Conservation (phyloP, 1,139 yeast species). For the Entelexis sorbosivorans region DNA sequence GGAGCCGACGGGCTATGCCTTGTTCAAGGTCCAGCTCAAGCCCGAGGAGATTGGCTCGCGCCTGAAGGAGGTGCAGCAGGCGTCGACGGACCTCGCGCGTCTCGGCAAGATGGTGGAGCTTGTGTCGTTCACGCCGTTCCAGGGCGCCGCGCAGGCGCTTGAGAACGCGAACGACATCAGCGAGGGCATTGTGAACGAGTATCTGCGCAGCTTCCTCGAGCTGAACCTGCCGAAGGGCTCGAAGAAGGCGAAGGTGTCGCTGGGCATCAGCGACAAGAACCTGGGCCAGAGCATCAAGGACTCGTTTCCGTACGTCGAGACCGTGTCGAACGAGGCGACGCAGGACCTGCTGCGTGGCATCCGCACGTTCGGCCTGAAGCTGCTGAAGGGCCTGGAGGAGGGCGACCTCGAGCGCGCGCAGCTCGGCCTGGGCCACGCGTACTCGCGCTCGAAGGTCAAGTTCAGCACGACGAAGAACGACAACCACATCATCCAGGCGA, state of each 20-base stretch:
- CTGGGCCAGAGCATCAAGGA: constrained; percentile 96
- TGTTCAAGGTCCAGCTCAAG: constrained; percentile 85
- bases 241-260: constrained; percentile 45
- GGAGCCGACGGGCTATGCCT: constrained; percentile 97
- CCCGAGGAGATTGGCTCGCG: constrained; percentile 91
- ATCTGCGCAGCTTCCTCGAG: constrained; percentile 79
- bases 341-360: constrained; percentile 94
- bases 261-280: constrained; percentile 91
- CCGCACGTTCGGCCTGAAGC: constrained; percentile 79
- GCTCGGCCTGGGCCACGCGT: constrained; percentile 97
- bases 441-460: constrained; percentile 97
- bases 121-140: constrained; percentile 94
- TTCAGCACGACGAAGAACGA: constrained; percentile 97
- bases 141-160: constrained; percentile 97
- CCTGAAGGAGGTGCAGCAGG: constrained; percentile 87
- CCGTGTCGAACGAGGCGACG: constrained; percentile 79
- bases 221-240: constrained; percentile 80
- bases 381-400: constrained; percentile 81
- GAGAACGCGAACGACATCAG: constrained; percentile 97
- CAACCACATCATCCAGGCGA: constrained; percentile 96
- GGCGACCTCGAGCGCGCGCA: constrained; percentile 98
- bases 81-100: constrained; percentile 72
- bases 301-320: constrained; percentile 74
- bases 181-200: constrained; percentile 91
- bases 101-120: constrained; percentile 90